Evolutionary conservation across 1,139 yeast species (phyloP), one percentile per base, ranked within the genome.

Genomic region (Hemisphaericaspora lyxosophila): DNA sequence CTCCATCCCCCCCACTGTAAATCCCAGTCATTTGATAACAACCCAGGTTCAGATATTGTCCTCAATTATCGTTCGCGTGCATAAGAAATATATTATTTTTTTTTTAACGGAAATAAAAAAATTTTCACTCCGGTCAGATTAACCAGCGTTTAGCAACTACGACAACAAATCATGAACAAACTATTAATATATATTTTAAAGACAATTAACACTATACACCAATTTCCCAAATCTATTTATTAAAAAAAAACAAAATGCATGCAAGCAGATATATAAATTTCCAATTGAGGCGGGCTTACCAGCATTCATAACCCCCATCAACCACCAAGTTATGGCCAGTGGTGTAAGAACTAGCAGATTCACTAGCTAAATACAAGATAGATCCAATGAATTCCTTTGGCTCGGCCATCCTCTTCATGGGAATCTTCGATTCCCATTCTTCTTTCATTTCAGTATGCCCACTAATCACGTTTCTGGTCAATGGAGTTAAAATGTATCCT

Each of bases 391-490:
- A 70, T 49, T 71, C 76, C 55, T 70, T 70, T 46, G 75, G 75
- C 47, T 70, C 75, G 35, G 76, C 75, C 76, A 70, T 71, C 59
- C 77, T 64, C 56, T 67, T 65, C 70, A 68, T 65, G 31, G 77
- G 77, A 45, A 70, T 65, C 58, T 66, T 70, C 33, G 64, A 53
- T 51, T 70, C 76, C 76, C 77, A 70, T 25, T 67, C 63, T 22
- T 69, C 73, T 56, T 70, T 70, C 73, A 71, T 65, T 42, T 70
- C 76, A 22, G 65, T 39, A 57, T 70, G 66, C 19, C 73, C 74
- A 20, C 70, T 45, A 45, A 70, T 67, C 28, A 71, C 75, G 44
- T 70, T 70, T 55, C 64, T 65, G 36, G 76, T 70, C 57, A 71
- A 68, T 32, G 75, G 77, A 31, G 76, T 70, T 51, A 70, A 68